Percentiles rank a stretch among this genome's conserved stretches.
These are phyloP conservation scores for Alternaria viburni DNA, from an alignment of 2,329 filamentous ascomycete species.

Conservation along the genomic window DNA sequence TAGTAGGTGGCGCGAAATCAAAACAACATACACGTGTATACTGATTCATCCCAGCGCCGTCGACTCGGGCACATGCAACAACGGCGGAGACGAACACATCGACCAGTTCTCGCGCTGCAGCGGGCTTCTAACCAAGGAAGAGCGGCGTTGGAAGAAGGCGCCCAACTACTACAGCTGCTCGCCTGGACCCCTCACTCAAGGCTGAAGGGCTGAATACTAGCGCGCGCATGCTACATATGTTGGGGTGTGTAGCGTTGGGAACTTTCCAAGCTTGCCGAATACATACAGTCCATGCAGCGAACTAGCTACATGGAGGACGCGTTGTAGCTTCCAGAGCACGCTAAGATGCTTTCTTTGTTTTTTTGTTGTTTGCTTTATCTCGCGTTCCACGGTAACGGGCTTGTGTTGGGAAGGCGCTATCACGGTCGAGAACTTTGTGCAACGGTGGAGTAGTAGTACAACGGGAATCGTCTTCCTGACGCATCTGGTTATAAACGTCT, in stretches of 20 bases:
- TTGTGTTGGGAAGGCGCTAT: background rate
- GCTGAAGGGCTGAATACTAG: background rate
- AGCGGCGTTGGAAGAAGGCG: conserved; percentile 1
- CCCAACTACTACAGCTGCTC: conserved; percentile 2
- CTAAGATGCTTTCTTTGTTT: background rate
- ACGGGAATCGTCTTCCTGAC: background rate
- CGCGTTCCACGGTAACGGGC: background rate
- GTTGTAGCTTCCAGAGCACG: background rate
- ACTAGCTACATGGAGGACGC: background rate
- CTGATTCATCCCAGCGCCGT: background rate
- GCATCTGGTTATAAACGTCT: background rate
- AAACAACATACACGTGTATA: too few species aligned
- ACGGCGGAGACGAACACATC: background rate
- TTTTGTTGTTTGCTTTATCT: background rate
- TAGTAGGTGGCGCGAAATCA: too few species aligned
- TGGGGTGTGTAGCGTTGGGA: background rate
- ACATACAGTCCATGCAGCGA: background rate
- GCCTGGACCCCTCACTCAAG: background rate
- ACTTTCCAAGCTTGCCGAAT: background rate
- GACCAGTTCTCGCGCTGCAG: background rate
- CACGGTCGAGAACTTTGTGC: background rate
- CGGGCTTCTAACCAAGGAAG: background rate
- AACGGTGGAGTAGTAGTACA: background rate
- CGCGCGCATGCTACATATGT: background rate
- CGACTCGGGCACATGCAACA: background rate